Base-by-base conservation (phyloP, 345 rosid genomes). In the Dipteronia sinensis region DNA sequence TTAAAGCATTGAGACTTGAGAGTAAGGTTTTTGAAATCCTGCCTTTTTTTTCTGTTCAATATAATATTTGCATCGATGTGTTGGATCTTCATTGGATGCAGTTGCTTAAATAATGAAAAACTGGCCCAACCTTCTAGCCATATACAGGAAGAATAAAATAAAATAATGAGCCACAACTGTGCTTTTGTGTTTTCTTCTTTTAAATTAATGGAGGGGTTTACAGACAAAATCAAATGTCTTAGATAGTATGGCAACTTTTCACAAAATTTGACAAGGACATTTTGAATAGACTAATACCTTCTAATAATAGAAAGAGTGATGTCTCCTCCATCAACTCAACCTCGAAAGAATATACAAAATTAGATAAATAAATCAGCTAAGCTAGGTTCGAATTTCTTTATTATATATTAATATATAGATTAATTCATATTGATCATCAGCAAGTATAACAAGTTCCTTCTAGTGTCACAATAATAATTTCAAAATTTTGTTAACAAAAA, bases 41-140 rank as follows among this genome's bases (percentile, higher is more conserved):
- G 1, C 25, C 23, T 38, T 15, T 16, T 13, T 11, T 7, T 11
- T 10, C 19, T n/a, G 5, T 7, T 42, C 65, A 51, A 25, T 51
- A 17, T 49, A 16, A 29, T 62, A 69, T 49, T 49, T 62, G 56
- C 38, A 63, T n/a, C 12, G 6, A 38, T 72, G 76, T 80, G 82
- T 72, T 63, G 9, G 64, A 51, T 13, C 56, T 16, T 67, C 55
- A 82, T 53, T 82, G 86, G 85, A 19, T 9, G 78, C 58, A 78
- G 68, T 67, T 82, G 86, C 82, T 79, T 44, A 61, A 73, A 80
- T 74, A 68, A 84, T 77, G 85, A 40, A 10, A 56, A 56, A 46
- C 42, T 65, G 76, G 49, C 34, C 64, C 49, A 17, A 38, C 77
- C 16, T 65, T 12, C 25, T 13, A 44, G 17, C 68, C 58, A 27